phyloP scores from a whole-genome alignment of 306 rosid genomes.

The Ormosia emarginata region DNA sequence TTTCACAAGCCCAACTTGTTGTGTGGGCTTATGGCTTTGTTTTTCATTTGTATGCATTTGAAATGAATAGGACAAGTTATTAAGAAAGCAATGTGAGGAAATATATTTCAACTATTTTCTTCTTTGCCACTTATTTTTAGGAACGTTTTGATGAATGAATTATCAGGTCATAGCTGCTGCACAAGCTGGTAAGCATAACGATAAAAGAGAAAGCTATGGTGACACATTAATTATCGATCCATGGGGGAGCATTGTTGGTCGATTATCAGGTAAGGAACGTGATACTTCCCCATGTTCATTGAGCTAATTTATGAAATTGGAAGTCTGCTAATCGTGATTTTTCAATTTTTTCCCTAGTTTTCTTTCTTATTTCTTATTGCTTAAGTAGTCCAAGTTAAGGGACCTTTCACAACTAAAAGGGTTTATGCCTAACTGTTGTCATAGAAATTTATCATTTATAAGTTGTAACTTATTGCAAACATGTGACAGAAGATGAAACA shows the following conservation, averaged over 20 bases:
- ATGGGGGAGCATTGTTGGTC: constrained; percentile 84
- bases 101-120: constrained; percentile 1
- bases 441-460: not conserved
- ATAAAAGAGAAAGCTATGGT: constrained; percentile 86
- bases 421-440: not conserved
- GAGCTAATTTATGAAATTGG: not conserved
- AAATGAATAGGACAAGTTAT: not conserved
- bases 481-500: not conserved
- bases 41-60: not conserved
- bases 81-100: not conserved
- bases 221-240: constrained; percentile 89
- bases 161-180: constrained; percentile 94
- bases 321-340: not conserved
- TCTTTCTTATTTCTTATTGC: constrained; percentile 2
- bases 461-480: not conserved
- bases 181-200: constrained; percentile 79
- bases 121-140: constrained; percentile 5
- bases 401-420: not conserved
- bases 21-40: not conserved
- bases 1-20: not conserved
- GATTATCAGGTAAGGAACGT: constrained; percentile 65
- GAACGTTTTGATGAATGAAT: constrained; percentile 26
- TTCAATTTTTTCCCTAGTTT: not conserved
- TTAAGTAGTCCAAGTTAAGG: not conserved
- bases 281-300: not conserved